phyloP scores from a whole-genome alignment of 208 protist genomes.

The Crithidia expoeki region DNA sequence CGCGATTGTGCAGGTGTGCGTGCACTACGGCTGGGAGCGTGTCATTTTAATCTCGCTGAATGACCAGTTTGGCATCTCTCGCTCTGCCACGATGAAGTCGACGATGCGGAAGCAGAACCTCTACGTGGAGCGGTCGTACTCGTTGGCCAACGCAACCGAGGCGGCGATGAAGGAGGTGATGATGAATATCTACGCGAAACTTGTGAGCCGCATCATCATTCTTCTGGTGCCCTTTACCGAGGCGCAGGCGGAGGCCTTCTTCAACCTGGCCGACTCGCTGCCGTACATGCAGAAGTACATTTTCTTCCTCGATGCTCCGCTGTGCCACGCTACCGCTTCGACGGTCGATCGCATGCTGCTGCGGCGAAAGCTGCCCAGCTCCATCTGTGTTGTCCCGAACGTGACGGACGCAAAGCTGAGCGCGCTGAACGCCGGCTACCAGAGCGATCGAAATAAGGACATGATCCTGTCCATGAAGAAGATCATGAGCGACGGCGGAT shows the following conservation, averaged over 20 bases:
- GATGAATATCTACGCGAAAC: slow-evolving; percentile 66
- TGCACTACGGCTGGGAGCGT: slow-evolving; percentile 81
- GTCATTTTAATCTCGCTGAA: slow-evolving; percentile 72
- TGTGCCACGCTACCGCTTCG: slow-evolving; percentile 63
- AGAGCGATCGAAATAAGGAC: slow-evolving; percentile 28
- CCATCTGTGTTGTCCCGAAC: slow-evolving; percentile 77
- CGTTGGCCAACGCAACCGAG: slow-evolving; percentile 33
- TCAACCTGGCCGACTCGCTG: slow-evolving; percentile 54
- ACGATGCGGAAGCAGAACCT: slow-evolving; percentile 70
- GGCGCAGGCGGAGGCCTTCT: slow-evolving; percentile 64
- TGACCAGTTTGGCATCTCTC: slow-evolving; percentile 64
- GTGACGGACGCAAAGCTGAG: slow-evolving; percentile 37
- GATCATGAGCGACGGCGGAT: slow-evolving; percentile 65
- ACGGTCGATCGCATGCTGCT: slow-evolving; percentile 24
- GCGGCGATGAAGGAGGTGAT: slow-evolving; percentile 46
- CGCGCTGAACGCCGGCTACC: slow-evolving; percentile 48
- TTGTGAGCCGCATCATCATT: slow-evolving; percentile 75
- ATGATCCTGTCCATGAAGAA: slow-evolving; percentile 40
- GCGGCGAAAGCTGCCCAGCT: slow-evolving; percentile 70
- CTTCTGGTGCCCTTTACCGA: slow-evolving; percentile 51
- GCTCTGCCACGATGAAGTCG: slow-evolving; percentile 42
- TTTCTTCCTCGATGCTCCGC: slow-evolving; percentile 65
- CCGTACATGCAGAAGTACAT: slow-evolving; percentile 79
- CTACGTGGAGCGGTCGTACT: slow-evolving; percentile 72
- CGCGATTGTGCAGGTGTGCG: slow-evolving; percentile 66